These are phyloP conservation scores for Nemania sp. DNA, from an alignment of 2,329 filamentous ascomycete genomes.

Conservation along the genomic window DNA sequence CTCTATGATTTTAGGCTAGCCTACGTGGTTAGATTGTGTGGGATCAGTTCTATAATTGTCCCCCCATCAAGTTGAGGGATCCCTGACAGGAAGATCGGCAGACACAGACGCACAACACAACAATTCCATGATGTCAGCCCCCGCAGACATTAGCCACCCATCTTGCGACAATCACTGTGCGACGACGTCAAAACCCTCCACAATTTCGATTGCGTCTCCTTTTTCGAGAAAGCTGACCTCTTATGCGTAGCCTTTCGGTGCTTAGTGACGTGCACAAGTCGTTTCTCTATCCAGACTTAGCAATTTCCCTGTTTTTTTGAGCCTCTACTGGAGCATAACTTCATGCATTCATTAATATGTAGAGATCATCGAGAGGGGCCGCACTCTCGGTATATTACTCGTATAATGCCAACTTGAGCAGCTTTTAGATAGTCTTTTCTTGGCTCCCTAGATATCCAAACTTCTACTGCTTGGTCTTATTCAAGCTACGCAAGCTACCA, in stretches of 20 bases:
- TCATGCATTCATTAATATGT: slow-evolving; percentile 14
- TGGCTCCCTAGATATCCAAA: background rate
- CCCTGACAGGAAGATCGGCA: slow-evolving; percentile 11
- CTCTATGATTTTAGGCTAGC: background rate
- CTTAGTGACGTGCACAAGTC: slow-evolving; percentile 20
- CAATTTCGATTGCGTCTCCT: slow-evolving; percentile 21
- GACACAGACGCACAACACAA: background rate
- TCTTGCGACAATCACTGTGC: slow-evolving; percentile 3
- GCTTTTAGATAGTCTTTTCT: background rate
- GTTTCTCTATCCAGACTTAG: too few relatives aligned
- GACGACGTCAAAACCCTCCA: slow-evolving; percentile 23
- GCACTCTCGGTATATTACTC: slow-evolving; percentile 12
- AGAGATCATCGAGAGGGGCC: background rate
- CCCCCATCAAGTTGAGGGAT: background rate
- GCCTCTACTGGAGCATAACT: background rate
- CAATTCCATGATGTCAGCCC: background rate
- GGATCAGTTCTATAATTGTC: background rate
- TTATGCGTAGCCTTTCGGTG: background rate
- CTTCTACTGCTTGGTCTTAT: background rate
- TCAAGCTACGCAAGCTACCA: background rate
- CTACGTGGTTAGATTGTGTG: background rate
- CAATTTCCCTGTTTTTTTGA: background rate
- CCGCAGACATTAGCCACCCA: background rate
- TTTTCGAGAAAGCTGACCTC: slow-evolving; percentile 22
- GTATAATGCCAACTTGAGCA: background rate